Evolutionary conservation across 495 filamentous ascomycete species (phyloP).

Genomic region (Peziza echinospora): DNA sequence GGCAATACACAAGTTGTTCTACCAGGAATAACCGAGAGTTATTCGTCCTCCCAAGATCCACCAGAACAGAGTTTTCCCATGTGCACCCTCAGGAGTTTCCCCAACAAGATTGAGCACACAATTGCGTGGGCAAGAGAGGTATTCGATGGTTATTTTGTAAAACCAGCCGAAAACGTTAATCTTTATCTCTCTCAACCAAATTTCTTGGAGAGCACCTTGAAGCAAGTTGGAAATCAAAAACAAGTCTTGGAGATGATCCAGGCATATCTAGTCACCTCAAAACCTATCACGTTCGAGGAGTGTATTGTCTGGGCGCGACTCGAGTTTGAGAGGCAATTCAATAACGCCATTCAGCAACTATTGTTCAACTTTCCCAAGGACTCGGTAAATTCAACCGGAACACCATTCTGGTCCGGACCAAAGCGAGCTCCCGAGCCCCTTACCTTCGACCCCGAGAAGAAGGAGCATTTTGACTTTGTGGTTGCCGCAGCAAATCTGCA

Average conservation of each 20-base stretch:
- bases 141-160: constrained; percentile 84
- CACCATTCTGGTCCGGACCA: constrained; percentile 94
- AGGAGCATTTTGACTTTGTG: constrained; percentile 68
- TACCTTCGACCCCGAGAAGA: constrained; percentile 65
- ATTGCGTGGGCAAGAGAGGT: constrained; percentile 95
- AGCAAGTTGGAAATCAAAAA: constrained; percentile 92
- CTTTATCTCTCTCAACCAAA: constrained; percentile 80
- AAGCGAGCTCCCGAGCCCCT: constrained; percentile 89
- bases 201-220: constrained; percentile 72
- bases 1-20: constrained; percentile 94
- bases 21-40: constrained; percentile 80
- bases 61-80: constrained; percentile 98
- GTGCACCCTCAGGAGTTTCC: constrained; percentile 95
- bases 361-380: constrained; percentile 97
- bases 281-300: constrained; percentile 82
- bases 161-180: constrained; percentile 85
- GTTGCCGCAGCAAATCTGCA: constrained; percentile 80
- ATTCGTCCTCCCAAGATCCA: constrained; percentile 94
- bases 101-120: constrained; percentile 96
- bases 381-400: constrained; percentile 63
- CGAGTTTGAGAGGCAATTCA: constrained; percentile 91
- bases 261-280: constrained; percentile 79
- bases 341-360: constrained; percentile 89
- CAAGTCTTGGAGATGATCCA: constrained; percentile 76
- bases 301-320: constrained; percentile 85